A percentile compares a stretch with the other conserved stretches of the same genome.
These are phyloP conservation scores for Coniophora puteana DNA, from an alignment of 1,284 basidiomycete genomes.

Conservation along the genomic window DNA sequence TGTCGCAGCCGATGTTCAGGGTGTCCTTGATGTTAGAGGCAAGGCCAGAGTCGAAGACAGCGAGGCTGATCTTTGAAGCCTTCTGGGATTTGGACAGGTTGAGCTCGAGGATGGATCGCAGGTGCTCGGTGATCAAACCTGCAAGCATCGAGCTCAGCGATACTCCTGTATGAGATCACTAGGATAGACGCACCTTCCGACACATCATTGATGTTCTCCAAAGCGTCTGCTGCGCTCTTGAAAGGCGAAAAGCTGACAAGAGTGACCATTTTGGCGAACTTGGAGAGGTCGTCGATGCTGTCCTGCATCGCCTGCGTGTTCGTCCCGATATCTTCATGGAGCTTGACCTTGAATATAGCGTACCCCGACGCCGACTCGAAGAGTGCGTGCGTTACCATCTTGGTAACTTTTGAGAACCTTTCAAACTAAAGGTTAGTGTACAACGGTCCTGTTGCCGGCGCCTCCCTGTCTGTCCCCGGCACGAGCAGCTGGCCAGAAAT, in stretches of 20 bases:
- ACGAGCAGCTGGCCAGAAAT: constrained; percentile 7
- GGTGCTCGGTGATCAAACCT: constrained; percentile 87
- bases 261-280: constrained; percentile 94
- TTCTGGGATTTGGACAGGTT: constrained; percentile 82
- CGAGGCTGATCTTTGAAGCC: constrained; percentile 80
- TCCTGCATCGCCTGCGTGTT: constrained; percentile 83
- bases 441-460: constrained; percentile 8
- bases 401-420: no score
- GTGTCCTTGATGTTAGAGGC: constrained; percentile 81
- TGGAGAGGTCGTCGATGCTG: constrained; percentile 82
- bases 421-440: neutral
- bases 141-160: constrained; percentile 1
- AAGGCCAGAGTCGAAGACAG: constrained; percentile 79
- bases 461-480: no score
- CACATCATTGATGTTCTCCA: constrained; percentile 96
- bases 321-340: constrained; percentile 88
- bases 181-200: constrained; percentile 79
- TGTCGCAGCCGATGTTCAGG: constrained; percentile 80
- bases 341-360: constrained; percentile 89
- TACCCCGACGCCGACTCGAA: constrained; percentile 97
- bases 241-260: constrained; percentile 93
- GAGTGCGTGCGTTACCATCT: constrained; percentile 83
- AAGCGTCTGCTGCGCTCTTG: constrained; percentile 91
- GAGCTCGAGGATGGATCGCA: constrained; percentile 86
- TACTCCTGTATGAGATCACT: neutral